Base-by-base conservation (phyloP, 345 rosid genomes). In the Salix exigua region DNA sequence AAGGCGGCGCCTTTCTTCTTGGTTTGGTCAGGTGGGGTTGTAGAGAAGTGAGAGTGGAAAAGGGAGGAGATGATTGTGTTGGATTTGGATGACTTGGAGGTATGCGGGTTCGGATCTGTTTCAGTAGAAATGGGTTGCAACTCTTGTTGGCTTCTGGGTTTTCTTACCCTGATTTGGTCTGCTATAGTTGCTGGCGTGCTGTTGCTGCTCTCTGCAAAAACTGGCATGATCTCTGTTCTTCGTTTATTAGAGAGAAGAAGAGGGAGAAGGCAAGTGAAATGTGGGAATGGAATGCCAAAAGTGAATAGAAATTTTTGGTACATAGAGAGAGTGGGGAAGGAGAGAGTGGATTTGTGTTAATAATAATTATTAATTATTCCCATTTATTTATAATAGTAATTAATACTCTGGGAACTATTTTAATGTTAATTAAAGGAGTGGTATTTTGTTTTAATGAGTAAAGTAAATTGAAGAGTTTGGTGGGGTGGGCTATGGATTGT, bases 1-100 rank as follows among this genome's bases (percentile, higher is more conserved):
- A 96, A 87, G 71, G 87, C 46, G 18, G 88, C 64, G 67, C 83
- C 81, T 79, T 91, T 90, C 82, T 89, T 92, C 83, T 75, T 87
- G 2, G 72, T 46, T 65, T 71, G 79, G 37, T 28, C 51, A 62
- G 31, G 71, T 40, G 26, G 76, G 62, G 81, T 74, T 35, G 79
- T 11, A 68, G 82, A 48, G 67, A 78, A 76, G 58, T 81, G 77
- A 48, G 89, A 80, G 77, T 82, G 81, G 55, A 88, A 82, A 38
- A 88, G 83, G 62, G 92, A 88, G 66, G 90, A 85, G 66, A 88
- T 66, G 61, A 58, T n/a, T 58, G 75, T 55, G 25, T 38, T 68
- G 81, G 96, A 74, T 80, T 87, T 87, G 67, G 79, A 79, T 42
- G 83, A 70, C 84, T 74, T 83, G 72, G 85, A 58, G 78, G 82